Conservation (phyloP, 1,284 basidiomycete species). For the Ganoderma boninense region DNA sequence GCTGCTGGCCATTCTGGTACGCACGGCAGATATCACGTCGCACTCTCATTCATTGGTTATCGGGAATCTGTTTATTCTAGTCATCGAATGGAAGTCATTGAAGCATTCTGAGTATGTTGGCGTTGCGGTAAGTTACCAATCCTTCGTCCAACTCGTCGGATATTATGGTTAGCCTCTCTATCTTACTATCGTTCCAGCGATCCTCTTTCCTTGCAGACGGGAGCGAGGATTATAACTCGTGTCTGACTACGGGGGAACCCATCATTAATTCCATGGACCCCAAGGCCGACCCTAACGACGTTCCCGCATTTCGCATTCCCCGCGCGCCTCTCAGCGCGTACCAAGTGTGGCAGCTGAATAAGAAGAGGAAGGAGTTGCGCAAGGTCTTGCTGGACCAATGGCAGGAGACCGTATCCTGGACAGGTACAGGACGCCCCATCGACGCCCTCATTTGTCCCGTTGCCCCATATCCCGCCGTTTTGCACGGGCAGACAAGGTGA, state of each 20-base stretch:
- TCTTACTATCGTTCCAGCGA: conserved; percentile 36
- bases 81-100: conserved; percentile 52
- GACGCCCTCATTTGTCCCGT: conserved; percentile 70
- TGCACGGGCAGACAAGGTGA: conserved; percentile 61
- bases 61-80: conserved; percentile 26
- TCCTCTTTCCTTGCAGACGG: conserved; percentile 53
- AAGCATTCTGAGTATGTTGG: conserved; percentile 32
- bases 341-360: conserved; percentile 65
- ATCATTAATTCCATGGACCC: conserved; percentile 49
- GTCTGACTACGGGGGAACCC: conserved; percentile 40
- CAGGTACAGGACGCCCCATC: conserved; percentile 68
- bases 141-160: neutral
- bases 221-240: conserved; percentile 51
- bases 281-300: conserved; percentile 35
- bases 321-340: conserved; percentile 47
- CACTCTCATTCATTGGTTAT: neutral
- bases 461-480: conserved; percentile 59
- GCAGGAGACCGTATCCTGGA: conserved; percentile 55
- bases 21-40: conserved; percentile 2
- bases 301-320: conserved; percentile 33
- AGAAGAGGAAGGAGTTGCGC: conserved; percentile 52
- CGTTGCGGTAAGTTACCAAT: conserved; percentile 18
- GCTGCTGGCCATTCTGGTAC: conserved; percentile 55
- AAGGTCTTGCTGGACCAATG: conserved; percentile 64
- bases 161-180: neutral